A percentile compares a stretch with the other conserved stretches of the same genome.
phyloP scores from a whole-genome alignment of 768 basidiomycete species.

The Termitomyces sp. region DNA sequence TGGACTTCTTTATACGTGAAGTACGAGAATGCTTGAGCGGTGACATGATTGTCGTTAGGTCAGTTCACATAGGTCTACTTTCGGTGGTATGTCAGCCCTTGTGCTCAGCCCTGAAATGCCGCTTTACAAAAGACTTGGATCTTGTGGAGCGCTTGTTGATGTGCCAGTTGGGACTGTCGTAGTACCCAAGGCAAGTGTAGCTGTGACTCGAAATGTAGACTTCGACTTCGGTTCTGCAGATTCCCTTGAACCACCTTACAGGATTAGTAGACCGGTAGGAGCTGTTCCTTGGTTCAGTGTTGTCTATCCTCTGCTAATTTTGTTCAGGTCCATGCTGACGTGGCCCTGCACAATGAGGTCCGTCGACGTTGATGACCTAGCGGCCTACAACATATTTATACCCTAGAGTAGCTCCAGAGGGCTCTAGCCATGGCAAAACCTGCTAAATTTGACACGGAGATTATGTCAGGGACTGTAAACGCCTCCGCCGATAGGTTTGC shows the following conservation, averaged over 20 bases:
- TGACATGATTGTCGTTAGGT: slow-evolving; percentile 50
- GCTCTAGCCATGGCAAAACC: slow-evolving; percentile 43
- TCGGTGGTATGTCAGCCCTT: not conserved
- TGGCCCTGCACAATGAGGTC: slow-evolving; percentile 45
- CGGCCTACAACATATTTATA: not conserved
- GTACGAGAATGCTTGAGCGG: slow-evolving; percentile 68
- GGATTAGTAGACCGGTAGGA: slow-evolving; percentile 58
- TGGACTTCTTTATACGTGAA: slow-evolving; percentile 84
- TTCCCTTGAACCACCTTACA: slow-evolving; percentile 48
- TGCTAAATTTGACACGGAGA: slow-evolving; percentile 22
- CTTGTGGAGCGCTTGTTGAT: slow-evolving; percentile 68
- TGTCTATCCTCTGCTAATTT: not conserved
- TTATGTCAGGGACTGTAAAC: slow-evolving; percentile 50
- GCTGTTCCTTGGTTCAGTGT: not conserved
- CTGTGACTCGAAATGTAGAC: slow-evolving; percentile 70
- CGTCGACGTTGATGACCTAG: slow-evolving; percentile 15
- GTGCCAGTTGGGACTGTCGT: slow-evolving; percentile 74
- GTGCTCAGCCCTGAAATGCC: slow-evolving; percentile 3
- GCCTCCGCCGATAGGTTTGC: slow-evolving; percentile 78
- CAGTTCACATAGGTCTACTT: slow-evolving; percentile 9
- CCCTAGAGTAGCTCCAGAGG: slow-evolving; percentile 35
- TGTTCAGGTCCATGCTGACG: slow-evolving; percentile 55
- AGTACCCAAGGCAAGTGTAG: slow-evolving; percentile 62
- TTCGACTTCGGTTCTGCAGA: slow-evolving; percentile 57
- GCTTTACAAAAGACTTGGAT: slow-evolving; percentile 55